Percentiles rank a stretch among this genome's conserved stretches.
Evolutionary conservation across 2,329 filamentous ascomycete genomes (phyloP).

Genomic region (Metarhizium humberi): DNA sequence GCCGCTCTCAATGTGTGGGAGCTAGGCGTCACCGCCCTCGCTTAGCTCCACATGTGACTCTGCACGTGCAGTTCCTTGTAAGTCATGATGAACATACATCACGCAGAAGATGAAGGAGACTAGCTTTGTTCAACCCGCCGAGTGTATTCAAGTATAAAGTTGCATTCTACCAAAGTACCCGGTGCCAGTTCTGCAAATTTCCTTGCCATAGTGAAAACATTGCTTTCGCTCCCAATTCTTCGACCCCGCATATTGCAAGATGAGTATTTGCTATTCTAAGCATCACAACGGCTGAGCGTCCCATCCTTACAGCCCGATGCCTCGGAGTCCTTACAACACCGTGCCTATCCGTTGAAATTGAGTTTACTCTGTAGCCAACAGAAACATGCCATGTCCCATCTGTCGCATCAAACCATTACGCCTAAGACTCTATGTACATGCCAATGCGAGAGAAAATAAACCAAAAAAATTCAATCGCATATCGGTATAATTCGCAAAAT

Average conservation of each 20-base stretch:
- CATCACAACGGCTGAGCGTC: not conserved
- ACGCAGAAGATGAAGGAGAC: too few relatives aligned
- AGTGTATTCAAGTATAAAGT: not conserved
- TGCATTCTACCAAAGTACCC: not conserved
- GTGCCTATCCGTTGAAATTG: not conserved
- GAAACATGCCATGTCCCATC: not conserved
- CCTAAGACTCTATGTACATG: constrained; percentile 6
- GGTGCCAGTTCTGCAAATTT: too few relatives aligned
- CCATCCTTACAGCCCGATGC: not conserved
- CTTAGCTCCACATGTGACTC: constrained; percentile 13
- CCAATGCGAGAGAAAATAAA: not conserved
- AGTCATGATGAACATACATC: not conserved
- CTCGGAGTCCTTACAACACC: not conserved
- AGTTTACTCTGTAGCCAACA: not conserved
- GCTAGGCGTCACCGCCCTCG: constrained; percentile 27
- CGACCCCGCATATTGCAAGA: not conserved
- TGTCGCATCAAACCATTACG: not conserved
- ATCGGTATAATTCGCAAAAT: not conserved
- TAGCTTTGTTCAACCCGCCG: not conserved
- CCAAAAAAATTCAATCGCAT: not conserved
- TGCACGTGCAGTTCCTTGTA: constrained; percentile 10
- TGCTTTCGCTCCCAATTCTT: not conserved
- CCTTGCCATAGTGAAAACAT: not conserved
- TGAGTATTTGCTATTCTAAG: not conserved
- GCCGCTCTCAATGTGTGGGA: constrained; percentile 26